Base-by-base conservation (phyloP, 1,139 yeast genomes). In the Hansenula lynferdii region DNA sequence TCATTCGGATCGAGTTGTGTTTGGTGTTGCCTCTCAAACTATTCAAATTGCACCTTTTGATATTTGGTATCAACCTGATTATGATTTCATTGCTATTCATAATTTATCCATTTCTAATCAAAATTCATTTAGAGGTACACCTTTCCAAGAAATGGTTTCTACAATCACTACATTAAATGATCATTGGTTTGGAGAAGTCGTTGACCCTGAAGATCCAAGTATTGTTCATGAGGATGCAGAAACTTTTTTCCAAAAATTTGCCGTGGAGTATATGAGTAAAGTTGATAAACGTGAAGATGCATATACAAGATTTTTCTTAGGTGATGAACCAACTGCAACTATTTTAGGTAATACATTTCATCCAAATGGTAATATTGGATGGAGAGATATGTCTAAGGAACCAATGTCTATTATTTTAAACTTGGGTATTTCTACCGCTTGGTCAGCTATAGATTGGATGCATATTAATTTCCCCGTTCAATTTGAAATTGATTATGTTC, bases 391-490 rank as follows among this genome's bases (percentile, higher is more conserved):
- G 32, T 64, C 81, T 1, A 76, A 76, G 50, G 85, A 78, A 52
- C 85, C 85, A 46, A 77, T 78, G 84, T 65, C 79, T 6, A 64
- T 78, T 43, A 54, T 78, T 46, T 50, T 77, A 64, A 77, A 77
- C 53, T 56, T 77, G 53, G 84, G 82, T 61, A 54, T 77, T 25
- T 76, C 82, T 2, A 74, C 74, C 47, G 74, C 67, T 49, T 77
- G 83, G 83, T 80, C 82, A 5, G 73, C 71, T 54, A 76, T 77
- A 37, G 77, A 77, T 51, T 77, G 81, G 81, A 65, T 71, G 5
- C 60, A 75, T 3, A 52, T 77, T 36, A 51, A 58, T 21, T 77
- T 77, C 64, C 84, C 84, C 2, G 64, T 62, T 2, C 65, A 65
- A 2, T 57, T 76, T 61, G 60, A 67, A 44, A 59, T 77, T 29